These are phyloP conservation scores for Lantana camara DNA, from an alignment of 257 asterid species.

Conservation along the genomic window DNA sequence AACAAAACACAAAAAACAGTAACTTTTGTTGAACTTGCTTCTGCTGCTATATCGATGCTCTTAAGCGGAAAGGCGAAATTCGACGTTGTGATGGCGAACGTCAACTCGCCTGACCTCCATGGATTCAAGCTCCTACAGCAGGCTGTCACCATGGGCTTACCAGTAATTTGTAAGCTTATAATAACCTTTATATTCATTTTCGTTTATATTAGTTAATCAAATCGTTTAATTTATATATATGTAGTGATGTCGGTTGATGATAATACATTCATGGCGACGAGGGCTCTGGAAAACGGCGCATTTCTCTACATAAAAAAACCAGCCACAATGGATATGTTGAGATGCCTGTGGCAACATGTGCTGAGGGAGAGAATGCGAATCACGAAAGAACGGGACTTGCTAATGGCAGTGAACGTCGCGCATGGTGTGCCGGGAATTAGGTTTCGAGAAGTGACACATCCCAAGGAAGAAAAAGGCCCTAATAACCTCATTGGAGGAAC, in stretches of 20 bases:
- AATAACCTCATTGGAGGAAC: neutral
- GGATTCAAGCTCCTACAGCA: slow-evolving; percentile 44
- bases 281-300: neutral
- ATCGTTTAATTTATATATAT: neutral
- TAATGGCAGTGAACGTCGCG: neutral
- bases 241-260: slow-evolving; percentile 22
- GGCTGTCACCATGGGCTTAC: slow-evolving; percentile 37
- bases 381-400: slow-evolving; percentile 23
- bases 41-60: slow-evolving; percentile 42
- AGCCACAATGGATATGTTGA: slow-evolving; percentile 5
- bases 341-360: slow-evolving; percentile 54
- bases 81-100: slow-evolving; percentile 45
- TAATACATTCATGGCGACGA: neutral
- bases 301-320: neutral
- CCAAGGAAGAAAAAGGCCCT: slow-evolving; percentile 18
- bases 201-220: too few species aligned
- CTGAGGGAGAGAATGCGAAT: slow-evolving; percentile 37
- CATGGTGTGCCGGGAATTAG: slow-evolving; percentile 12
- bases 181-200: neutral
- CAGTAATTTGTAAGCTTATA: slow-evolving; percentile 37
- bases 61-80: slow-evolving; percentile 36
- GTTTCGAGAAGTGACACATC: slow-evolving; percentile 3
- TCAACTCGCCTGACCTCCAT: slow-evolving; percentile 50
- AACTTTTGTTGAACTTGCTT: slow-evolving; percentile 37
- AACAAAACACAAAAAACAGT: too few species aligned